Base-by-base conservation (phyloP, 192 early-diverging fungal genomes). In the Podila horticola region DNA sequence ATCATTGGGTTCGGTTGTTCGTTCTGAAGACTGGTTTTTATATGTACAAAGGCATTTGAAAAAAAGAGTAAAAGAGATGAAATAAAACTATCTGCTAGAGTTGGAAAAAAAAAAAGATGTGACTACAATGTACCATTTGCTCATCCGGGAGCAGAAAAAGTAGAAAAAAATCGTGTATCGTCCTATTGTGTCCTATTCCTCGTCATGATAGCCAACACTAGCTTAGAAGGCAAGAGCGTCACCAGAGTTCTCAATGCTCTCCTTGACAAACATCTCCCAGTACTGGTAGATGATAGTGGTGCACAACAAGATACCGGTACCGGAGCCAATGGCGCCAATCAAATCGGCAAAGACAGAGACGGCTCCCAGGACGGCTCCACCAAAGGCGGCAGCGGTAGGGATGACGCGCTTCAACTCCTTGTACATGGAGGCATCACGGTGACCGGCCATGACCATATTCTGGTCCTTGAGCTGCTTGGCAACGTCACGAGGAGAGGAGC, bases 281-380 rank as follows among this genome's bases (percentile, higher is more conserved):
- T 98, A 97, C 87, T 97, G 96, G 91, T 98, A 99, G 84, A 99
- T 99, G 72, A 97, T 98, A 31, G 98, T 99, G 45, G 98, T 97
- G 67, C 96, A 95, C 62, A 99, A 83, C 75, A 99, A 87, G 71
- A 99, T 99, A 92, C 98, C 98, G 24, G 98, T 99, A 55, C 98
- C 98, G 38, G 96, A 97, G 30, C 98, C 98, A 90, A 99, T 97
- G 30, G 98, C 98, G 59, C 97, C 97, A 48, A 99, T 85, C 75
- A 99, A 91, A 88, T 99, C 98, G 28, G 98, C 98, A 82, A 94
- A 86, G 52, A 99, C 97, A 57, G 95, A 97, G 64, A 99, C 85
- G 26, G 95, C 93, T 66, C 97, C 98, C 84, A 99, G 95, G 83
- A 94, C 95, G 24, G 98, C 92, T 71, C 98, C 98, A 75, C 98